Conservation (phyloP, 108 stramenopile species). For the Pseudonitzschia multiseries region DNA sequence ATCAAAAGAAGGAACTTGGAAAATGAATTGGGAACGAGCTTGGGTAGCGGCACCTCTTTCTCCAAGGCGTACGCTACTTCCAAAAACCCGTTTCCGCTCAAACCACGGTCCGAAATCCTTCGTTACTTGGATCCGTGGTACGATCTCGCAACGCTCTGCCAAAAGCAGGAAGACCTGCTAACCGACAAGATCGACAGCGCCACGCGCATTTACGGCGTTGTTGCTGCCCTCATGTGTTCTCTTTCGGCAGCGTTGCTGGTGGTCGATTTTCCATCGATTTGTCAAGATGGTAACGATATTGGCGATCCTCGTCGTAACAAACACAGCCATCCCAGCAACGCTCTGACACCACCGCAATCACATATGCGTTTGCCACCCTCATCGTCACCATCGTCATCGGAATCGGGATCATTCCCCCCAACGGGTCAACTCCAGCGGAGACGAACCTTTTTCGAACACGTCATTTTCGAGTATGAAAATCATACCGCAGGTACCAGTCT, state of each 20-base stretch:
- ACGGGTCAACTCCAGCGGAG: not conserved
- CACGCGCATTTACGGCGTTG: not conserved
- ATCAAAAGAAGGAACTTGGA: not conserved
- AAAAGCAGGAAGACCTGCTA: slow-evolving; percentile 2
- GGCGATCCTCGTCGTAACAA: not conserved
- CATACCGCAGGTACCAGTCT: not conserved
- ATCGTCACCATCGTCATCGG: not conserved
- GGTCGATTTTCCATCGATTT: slow-evolving; percentile 7
- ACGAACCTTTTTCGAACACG: slow-evolving; percentile 1
- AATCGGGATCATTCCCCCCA: not conserved
- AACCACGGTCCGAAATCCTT: slow-evolving; percentile 1
- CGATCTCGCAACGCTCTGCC: slow-evolving; percentile 3
- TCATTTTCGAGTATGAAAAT: not conserved
- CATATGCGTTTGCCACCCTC: not conserved
- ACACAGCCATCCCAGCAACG: not conserved
- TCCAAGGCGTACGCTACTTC: not conserved
- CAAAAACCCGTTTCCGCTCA: not conserved
- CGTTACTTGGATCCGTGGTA: slow-evolving; percentile 8
- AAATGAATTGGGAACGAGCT: slow-evolving; percentile 1
- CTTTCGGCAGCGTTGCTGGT: not conserved
- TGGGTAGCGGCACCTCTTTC: not conserved
- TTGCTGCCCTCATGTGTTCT: slow-evolving; percentile 4
- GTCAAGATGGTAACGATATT: not conserved
- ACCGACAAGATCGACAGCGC: not conserved
- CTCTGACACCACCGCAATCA: not conserved